These are phyloP conservation scores for Paracoccidioides lutzii DNA, from an alignment of 2,329 filamentous ascomycete genomes.

Conservation along the genomic window DNA sequence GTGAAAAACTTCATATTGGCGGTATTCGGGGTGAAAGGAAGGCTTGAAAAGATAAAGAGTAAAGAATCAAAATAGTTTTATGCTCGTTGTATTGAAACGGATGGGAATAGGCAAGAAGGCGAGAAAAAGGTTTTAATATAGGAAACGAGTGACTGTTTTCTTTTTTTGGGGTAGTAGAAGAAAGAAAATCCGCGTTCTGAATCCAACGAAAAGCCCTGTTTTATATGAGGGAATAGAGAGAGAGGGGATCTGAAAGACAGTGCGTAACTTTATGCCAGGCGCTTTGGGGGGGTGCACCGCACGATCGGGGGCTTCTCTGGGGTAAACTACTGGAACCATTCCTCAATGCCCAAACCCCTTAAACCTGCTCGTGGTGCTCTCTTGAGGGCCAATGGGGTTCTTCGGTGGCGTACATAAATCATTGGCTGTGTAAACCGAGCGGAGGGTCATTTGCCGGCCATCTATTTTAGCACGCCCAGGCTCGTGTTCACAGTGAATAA, in stretches of 20 bases:
- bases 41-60: background rate
- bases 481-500: background rate
- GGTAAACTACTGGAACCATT: background rate
- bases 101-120: background rate
- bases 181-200: background rate
- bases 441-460: background rate
- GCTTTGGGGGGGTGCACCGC: background rate
- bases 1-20: slow-evolving; percentile 31
- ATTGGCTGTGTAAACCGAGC: background rate
- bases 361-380: background rate
- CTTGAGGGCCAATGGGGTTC: background rate
- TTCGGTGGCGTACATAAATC: background rate
- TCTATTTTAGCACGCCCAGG: background rate
- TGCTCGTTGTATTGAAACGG: slow-evolving; percentile 1
- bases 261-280: too few relatives aligned
- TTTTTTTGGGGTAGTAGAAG: background rate
- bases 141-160: background rate
- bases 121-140: background rate
- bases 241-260: background rate
- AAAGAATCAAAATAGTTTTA: background rate
- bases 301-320: background rate
- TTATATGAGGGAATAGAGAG: background rate
- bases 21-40: background rate
- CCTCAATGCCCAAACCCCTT: background rate
- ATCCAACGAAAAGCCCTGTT: background rate